Conservation (phyloP, 116 monocot genomes). For the Papilionanthe hybrid region DNA sequence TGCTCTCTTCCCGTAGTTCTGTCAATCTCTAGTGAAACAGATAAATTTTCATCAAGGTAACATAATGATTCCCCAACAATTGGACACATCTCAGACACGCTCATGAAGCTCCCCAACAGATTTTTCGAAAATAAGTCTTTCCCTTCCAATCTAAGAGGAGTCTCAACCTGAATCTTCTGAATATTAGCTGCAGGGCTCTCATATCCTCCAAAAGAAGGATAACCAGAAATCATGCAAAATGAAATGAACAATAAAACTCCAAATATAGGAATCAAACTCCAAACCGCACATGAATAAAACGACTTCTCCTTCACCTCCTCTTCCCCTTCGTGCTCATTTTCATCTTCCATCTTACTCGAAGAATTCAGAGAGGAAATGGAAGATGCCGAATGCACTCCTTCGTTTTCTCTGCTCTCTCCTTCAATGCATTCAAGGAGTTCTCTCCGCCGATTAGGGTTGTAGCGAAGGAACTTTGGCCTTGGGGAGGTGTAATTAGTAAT, state of each 20-base stretch:
- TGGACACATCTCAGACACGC: slow-evolving; percentile 26
- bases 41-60: slow-evolving; percentile 2
- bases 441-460: slow-evolving; percentile 25
- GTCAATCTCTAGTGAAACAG: slow-evolving; percentile 1
- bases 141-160: no score
- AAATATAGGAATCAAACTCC: slow-evolving; percentile 21
- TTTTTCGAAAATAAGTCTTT: not conserved
- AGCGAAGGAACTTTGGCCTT: slow-evolving; percentile 45
- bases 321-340: slow-evolving; percentile 1
- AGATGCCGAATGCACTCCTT: not conserved
- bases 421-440: slow-evolving; percentile 22
- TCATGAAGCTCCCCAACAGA: slow-evolving; percentile 14
- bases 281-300: not conserved
- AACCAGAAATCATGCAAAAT: slow-evolving; percentile 13
- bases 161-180: not conserved
- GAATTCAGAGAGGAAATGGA: not conserved
- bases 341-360: slow-evolving; percentile 2
- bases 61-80: slow-evolving; percentile 6
- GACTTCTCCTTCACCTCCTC: slow-evolving; percentile 4
- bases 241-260: slow-evolving; percentile 11
- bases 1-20: not conserved
- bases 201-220: slow-evolving; percentile 9
- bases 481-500: slow-evolving; percentile 40
- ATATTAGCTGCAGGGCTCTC: not conserved
- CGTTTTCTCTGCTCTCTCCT: slow-evolving; percentile 9